These are phyloP conservation scores for Micractinium conductrix DNA, from an alignment of 139 green algal species.

Conservation along the genomic window DNA sequence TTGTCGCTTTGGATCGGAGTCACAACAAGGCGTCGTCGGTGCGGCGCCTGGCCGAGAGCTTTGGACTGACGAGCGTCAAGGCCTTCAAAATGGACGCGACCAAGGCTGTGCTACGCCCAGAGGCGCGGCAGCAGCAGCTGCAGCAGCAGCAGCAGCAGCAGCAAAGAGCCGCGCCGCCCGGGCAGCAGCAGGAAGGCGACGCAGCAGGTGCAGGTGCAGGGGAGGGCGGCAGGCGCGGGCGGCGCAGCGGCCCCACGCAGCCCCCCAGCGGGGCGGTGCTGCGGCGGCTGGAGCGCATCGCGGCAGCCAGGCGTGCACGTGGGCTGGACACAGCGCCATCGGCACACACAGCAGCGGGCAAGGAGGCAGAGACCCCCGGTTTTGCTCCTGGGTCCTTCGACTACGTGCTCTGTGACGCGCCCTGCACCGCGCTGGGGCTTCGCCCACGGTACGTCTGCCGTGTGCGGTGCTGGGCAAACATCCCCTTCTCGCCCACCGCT, in stretches of 20 bases:
- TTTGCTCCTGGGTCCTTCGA: slow-evolving; percentile 83
- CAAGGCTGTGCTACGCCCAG: slow-evolving; percentile 34
- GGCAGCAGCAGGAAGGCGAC: not conserved
- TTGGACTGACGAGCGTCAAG: slow-evolving; percentile 70
- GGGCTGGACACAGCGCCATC: not conserved
- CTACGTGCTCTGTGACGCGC: slow-evolving; percentile 88
- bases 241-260: slow-evolving; percentile 11
- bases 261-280: not conserved
- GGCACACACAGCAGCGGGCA: not conserved
- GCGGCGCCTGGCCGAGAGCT: slow-evolving; percentile 68
- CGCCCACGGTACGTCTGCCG: slow-evolving; percentile 69
- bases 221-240: not conserved
- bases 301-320: not conserved
- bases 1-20: slow-evolving; percentile 86
- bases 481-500: too few relatives aligned
- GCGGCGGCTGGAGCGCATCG: slow-evolving; percentile 22
- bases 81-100: slow-evolving; percentile 83
- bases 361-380: not conserved
- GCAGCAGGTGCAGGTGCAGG: not conserved
- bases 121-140: not conserved
- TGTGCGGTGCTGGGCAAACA: too few relatives aligned
- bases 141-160: not conserved
- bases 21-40: slow-evolving; percentile 77
- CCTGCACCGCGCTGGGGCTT: slow-evolving; percentile 90
- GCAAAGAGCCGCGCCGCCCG: not conserved